Percentiles rank a stretch among this genome's conserved stretches.
These are phyloP conservation scores for Mycena metata DNA, from an alignment of 768 basidiomycete species.

Conservation along the genomic window DNA sequence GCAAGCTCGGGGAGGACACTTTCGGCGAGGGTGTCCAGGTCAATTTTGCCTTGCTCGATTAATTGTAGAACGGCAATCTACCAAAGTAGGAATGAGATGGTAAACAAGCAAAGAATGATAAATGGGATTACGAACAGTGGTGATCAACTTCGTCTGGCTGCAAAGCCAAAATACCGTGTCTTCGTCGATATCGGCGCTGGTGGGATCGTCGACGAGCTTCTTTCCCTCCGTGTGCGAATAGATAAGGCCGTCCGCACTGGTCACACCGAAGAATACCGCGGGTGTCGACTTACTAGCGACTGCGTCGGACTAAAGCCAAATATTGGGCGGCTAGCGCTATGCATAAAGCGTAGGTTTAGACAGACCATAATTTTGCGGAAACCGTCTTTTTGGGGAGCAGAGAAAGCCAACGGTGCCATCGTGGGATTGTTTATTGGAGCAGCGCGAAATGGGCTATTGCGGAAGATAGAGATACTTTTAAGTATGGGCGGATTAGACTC, in stretches of 20 bases:
- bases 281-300: slow-evolving; percentile 12
- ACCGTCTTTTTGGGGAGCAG: too few relatives aligned
- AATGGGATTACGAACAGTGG: background rate
- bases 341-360: too few relatives aligned
- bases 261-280: slow-evolving; percentile 12
- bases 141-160: slow-evolving; percentile 31
- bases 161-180: slow-evolving; percentile 23
- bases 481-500: too few relatives aligned
- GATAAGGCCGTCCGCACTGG: slow-evolving; percentile 5
- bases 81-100: too few relatives aligned
- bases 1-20: slow-evolving; percentile 45
- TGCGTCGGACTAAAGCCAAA: slow-evolving; percentile 4
- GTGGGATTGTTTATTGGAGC: too few relatives aligned
- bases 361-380: too few relatives aligned
- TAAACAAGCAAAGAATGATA: too few relatives aligned
- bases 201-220: slow-evolving; percentile 11
- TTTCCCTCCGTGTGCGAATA: slow-evolving; percentile 15
- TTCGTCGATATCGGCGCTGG: slow-evolving; percentile 15
- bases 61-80: slow-evolving; percentile 51
- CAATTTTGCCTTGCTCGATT: slow-evolving; percentile 46
- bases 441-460: too few relatives aligned
- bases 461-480: too few relatives aligned
- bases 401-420: too few relatives aligned
- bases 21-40: slow-evolving; percentile 42
- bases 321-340: too few relatives aligned